Base-by-base conservation (phyloP, 306 rosid genomes). In the Chamaecrista fasciculata region DNA sequence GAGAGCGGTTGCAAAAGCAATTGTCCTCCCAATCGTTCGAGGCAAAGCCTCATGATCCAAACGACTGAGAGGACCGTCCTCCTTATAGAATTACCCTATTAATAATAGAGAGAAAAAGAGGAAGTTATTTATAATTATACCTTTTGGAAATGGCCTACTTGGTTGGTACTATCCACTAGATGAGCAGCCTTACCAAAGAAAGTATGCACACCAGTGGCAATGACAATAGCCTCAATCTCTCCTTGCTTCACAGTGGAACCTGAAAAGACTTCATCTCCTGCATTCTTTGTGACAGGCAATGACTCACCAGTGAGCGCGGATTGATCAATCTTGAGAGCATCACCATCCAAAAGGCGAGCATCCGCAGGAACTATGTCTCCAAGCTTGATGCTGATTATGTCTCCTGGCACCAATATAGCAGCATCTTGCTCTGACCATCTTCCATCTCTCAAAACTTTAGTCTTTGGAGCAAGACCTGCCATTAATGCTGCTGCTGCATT, bases 171-270 rank as follows among this genome's bases (percentile, higher is more conserved):
- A 64, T 90, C 96, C 19, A 90, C 96, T 57, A 90, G 57, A 47
- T 90, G 96, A 76, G 93, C 96, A 73, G 96, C 96, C 76, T 90
- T 90, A 42, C 96, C 96, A 24, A 90, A 90, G 83, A 90, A 90
- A 48, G 96, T 86, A 74, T 85, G 93, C 1, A 90, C 96, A 11
- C 96, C 93, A 16, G 96, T 90, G 52, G 96, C 96, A 24, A 86
- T 85, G n/a, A 90, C 96, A 61, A 90, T 51, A 21, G 96, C 96
- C 82, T 90, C 93, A 65, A 90, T 67, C 82, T 90, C 96, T 34
- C 91, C 96, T 71, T 90, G 96, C 77, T 90, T 90, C 26, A 90
- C 96, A 0, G 96, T 90, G 72, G 93, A 87, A 5, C 96, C 93
- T 1, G 96, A 90, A 75, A 78, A 90, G 62, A 85, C 89, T 79